These are phyloP conservation scores for Zarea fungicola DNA, from an alignment of 2,329 filamentous ascomycete species.

Conservation along the genomic window DNA sequence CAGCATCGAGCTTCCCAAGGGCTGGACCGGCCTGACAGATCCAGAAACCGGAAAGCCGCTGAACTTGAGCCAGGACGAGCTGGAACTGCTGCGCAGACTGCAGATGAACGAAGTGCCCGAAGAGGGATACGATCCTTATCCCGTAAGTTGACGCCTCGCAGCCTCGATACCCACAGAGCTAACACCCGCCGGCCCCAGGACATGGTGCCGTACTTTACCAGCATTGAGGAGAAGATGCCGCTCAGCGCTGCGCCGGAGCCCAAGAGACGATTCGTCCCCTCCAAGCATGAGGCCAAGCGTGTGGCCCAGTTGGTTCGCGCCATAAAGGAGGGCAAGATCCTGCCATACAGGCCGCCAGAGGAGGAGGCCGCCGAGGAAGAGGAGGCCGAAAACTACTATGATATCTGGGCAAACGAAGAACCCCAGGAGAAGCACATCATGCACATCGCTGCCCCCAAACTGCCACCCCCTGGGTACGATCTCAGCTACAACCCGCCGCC, in stretches of 20 bases:
- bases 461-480: conserved; percentile 88
- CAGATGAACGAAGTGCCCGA: conserved; percentile 84
- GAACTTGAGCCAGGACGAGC: conserved; percentile 78
- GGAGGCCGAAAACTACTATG: conserved; percentile 69
- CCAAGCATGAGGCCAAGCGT: conserved; percentile 92
- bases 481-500: conserved; percentile 94
- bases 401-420: conserved; percentile 92
- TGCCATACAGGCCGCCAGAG: conserved; percentile 77
- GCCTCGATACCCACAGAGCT: not conserved
- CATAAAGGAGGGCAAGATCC: conserved; percentile 87
- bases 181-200: conserved; percentile 46
- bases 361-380: conserved; percentile 64
- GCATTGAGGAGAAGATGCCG: conserved; percentile 88
- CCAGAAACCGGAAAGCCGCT: conserved; percentile 89
- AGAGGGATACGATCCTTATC: conserved; percentile 89
- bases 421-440: conserved; percentile 79
- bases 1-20: conserved; percentile 93
- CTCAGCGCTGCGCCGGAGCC: conserved; percentile 91
- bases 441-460: conserved; percentile 91
- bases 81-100: conserved; percentile 81
- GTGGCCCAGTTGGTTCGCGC: conserved; percentile 97
- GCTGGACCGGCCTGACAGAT: conserved; percentile 94
- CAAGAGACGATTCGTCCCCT: conserved; percentile 91
- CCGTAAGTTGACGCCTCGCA: conserved; percentile 43
- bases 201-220: conserved; percentile 90